Evolutionary conservation across 768 basidiomycete genomes (phyloP), one percentile per base, ranked within the genome.

Genomic region (Lactarius indigo): DNA sequence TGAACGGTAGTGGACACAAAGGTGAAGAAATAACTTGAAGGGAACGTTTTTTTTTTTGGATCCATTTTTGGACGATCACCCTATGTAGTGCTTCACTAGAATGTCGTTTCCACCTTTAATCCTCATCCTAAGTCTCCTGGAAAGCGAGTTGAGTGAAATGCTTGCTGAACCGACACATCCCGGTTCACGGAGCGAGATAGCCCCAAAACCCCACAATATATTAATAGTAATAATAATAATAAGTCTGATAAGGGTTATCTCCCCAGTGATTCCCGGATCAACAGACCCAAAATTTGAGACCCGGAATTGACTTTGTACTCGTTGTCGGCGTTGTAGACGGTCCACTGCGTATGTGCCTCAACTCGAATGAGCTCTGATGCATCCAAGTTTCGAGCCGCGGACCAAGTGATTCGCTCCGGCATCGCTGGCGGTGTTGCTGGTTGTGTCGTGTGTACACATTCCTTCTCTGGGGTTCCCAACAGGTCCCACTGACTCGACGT

Each of bases 371-470:
- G 83, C 84, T 75, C 85, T 73, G 80, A 84, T 86, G 84, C 76
- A 73, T 77, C 72, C 33, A 62, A 58, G 35, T 47, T 50, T 50
- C 61, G 68, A 54, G 64, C 75, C 64, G 33, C 75, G 72, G 62
- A 69, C 65, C 68, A 61, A 76, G 84, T 89, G 64, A 74, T 93
- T 71, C 89, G 90, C 69, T 94, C 92, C 44, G 92, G 94, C 56
- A 77, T 98, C 55, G 96, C 96, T 52, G 96, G 96, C 65, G 96
- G 96, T 37, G 78, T 96, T 65, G 96, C 96, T 42, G 96, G 94
- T 59, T 96, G 94, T 78, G 83, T 96, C 70, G 96, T 97, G 74
- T 73, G 93, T 84, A 44, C 37, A 35, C 6, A 23, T 13, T 39
- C n/a, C 72, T 28, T 64, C 59, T 30, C 68, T 63, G 39, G 68